Base-by-base conservation (phyloP, 2,329 filamentous ascomycete species). In the Esteya vermicola region DNA sequence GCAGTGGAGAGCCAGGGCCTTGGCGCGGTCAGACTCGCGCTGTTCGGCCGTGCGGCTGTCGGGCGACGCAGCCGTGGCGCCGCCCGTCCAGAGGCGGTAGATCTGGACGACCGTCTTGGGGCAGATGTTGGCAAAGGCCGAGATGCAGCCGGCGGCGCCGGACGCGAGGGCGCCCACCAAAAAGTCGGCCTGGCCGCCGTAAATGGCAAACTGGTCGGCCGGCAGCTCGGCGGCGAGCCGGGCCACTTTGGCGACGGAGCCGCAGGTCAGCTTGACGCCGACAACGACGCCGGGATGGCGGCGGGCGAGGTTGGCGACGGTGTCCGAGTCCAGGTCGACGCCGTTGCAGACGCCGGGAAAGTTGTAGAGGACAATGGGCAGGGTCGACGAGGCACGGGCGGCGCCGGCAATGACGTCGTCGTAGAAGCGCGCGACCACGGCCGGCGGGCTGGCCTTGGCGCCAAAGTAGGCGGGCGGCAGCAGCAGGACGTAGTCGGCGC, bases 121-220 rank as follows among this genome's bases (percentile, higher is more conserved):
- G 48, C 71, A 75, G 3, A 79, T 59, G 46, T 81, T 80, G 21
- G 65, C 76, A 45, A 79, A 70, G 4, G 72, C 75, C 0, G 75
- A 72, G 37, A 81, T 72, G 47, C 67, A 72, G 9, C 77, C 76
- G 3, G 67, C 64, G 23, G 67, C 70, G 14, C 76, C 75, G 7
- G 69, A 67, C 2, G 65, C 64, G 26, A 81, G 54, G 0, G 70
- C 73, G 36, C 47, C 73, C 36, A 81, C 60, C 20, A 85, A 56
- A 54, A 82, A 85, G 51, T 86, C 81, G 2, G 72, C 75, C 58
- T 85, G 80, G 1, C 82, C 82, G 1, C 78, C 80, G 50, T 75
- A 85, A 1, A 75, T 71, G 2, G 78, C 71, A 51, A 86, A 86
- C 10, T 65, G 55, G 3, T 70, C 63, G 0, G 67, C 56, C 0